phyloP scores from a whole-genome alignment of 805 yeast species.

The Zygotorulaspora chibaensis region DNA sequence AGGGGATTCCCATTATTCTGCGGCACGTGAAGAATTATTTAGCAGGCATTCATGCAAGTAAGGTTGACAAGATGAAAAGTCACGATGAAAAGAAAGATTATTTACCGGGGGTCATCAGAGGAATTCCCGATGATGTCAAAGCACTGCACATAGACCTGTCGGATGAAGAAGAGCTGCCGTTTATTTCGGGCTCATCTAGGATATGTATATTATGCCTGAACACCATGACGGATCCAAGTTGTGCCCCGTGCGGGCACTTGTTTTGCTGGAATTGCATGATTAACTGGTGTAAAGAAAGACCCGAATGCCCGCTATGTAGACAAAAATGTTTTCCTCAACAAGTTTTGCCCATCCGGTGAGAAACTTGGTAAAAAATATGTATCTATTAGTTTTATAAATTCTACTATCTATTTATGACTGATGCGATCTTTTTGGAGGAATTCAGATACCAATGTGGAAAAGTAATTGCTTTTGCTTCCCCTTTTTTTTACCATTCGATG shows the following conservation, averaged over 20 bases:
- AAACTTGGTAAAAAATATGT: background rate
- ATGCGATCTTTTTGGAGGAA: background rate
- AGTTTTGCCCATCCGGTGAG: conserved; percentile 46
- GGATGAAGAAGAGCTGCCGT: conserved; percentile 55
- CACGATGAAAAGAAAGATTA: background rate
- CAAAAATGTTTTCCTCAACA: conserved; percentile 46
- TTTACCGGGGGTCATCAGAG: background rate
- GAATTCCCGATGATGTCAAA: conserved; percentile 14
- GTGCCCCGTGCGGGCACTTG: conserved; percentile 86
- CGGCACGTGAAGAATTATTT: conserved; percentile 4
- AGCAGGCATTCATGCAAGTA: background rate
- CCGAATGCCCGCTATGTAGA: conserved; percentile 91
- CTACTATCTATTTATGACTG: background rate
- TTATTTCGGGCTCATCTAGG: conserved; percentile 65
- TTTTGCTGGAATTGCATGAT: conserved; percentile 90
- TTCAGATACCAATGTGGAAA: conserved; percentile 47
- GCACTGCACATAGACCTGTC: conserved; percentile 45
- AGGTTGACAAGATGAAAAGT: background rate
- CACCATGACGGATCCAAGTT: conserved; percentile 74
- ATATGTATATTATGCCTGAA: conserved; percentile 82
- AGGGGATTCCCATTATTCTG: conserved; percentile 6
- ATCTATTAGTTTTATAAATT: background rate
- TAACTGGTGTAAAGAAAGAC: conserved; percentile 83
- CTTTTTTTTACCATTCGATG: conserved; percentile 34
- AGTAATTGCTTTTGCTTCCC: conserved; percentile 51